A percentile compares a stretch with the other conserved stretches of the same genome.
These are phyloP conservation scores for Centaurea solstitialis DNA, from an alignment of 129 eudicot species.

Conservation along the genomic window DNA sequence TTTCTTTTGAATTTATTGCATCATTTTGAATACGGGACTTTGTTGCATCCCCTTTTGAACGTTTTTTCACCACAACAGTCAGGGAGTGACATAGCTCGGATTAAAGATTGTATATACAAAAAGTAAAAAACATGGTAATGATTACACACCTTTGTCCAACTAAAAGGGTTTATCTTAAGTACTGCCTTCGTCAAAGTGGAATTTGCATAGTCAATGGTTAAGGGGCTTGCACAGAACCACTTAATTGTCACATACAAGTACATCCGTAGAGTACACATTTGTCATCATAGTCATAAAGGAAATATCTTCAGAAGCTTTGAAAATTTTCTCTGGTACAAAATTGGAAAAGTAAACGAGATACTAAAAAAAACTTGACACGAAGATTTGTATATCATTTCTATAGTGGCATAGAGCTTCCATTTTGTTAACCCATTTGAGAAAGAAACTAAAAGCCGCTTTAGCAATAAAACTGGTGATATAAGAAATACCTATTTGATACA, in stretches of 20 bases:
- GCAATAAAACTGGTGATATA: not conserved
- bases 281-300: not conserved
- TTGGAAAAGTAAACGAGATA: too few species aligned
- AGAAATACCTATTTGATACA: conserved; percentile 24
- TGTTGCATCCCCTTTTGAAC: too few species aligned
- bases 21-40: too few species aligned
- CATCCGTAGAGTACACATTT: not conserved
- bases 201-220: not conserved
- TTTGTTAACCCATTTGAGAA: not conserved
- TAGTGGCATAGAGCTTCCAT: not conserved
- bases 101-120: too few species aligned
- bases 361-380: too few species aligned
- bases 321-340: too few species aligned
- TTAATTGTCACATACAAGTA: not conserved
- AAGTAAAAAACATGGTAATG: not conserved
- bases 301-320: not conserved
- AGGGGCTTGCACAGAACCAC: conserved; percentile 6
- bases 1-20: not conserved
- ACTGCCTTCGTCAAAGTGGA: not conserved
- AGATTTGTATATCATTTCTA: too few species aligned
- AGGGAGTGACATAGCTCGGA: too few species aligned
- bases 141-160: conserved; percentile 20
- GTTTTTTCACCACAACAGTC: too few species aligned
- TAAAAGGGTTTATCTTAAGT: conserved; percentile 9
- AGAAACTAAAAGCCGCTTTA: not conserved